Evolutionary conservation across 345 rosid genomes (phyloP).

Genomic region (Brassica incana): DNA sequence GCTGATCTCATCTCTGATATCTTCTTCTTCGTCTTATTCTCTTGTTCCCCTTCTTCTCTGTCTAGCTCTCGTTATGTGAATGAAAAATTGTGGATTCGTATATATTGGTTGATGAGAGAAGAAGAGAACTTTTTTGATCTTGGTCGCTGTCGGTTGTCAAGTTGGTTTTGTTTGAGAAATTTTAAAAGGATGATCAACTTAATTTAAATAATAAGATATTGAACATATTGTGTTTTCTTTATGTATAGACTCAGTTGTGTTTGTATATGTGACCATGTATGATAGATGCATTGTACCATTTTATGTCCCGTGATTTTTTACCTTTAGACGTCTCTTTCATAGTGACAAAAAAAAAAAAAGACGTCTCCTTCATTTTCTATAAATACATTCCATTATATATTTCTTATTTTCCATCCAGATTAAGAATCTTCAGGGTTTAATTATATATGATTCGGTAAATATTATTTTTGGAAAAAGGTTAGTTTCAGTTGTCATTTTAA

Average conservation of each 20-base stretch:
- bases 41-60: not conserved
- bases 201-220: slow-evolving; percentile 19
- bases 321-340: not conserved
- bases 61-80: not conserved
- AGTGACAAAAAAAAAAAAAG: no score
- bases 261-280: slow-evolving; percentile 12
- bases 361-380: not conserved
- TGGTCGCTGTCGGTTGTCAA: slow-evolving; percentile 44
- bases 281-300: slow-evolving; percentile 17
- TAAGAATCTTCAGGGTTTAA: no score
- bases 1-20: slow-evolving; percentile 57
- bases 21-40: not conserved
- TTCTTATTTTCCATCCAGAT: not conserved
- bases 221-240: slow-evolving; percentile 16
- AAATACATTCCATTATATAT: not conserved
- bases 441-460: no score
- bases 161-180: slow-evolving; percentile 52
- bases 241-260: not conserved
- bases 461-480: no score
- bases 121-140: slow-evolving; percentile 29
- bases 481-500: no score
- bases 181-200: slow-evolving; percentile 6
- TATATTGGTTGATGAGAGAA: slow-evolving; percentile 8
- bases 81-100: slow-evolving; percentile 16
- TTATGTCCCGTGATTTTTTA: slow-evolving; percentile 16